These are phyloP conservation scores for Trichosporon coremiiforme DNA, from an alignment of 1,284 basidiomycete species.

Conservation along the genomic window DNA sequence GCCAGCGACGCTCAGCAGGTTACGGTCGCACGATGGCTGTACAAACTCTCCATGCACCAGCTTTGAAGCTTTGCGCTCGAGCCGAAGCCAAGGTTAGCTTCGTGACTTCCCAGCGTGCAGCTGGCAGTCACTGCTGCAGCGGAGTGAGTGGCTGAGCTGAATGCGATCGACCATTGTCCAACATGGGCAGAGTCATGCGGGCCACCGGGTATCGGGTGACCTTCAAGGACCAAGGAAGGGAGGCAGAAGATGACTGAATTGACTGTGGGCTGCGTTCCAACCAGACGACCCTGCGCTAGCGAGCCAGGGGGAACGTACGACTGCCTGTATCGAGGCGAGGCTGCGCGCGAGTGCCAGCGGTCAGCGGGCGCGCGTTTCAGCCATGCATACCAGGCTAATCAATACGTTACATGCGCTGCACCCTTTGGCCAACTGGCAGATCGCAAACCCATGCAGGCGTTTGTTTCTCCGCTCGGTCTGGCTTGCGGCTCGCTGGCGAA, in stretches of 20 bases:
- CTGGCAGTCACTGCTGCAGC: neutral
- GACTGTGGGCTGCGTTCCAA: constrained; percentile 1
- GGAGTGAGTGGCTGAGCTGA: neutral
- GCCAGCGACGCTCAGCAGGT: neutral
- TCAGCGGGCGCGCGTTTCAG: neutral
- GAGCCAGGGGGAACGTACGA: neutral
- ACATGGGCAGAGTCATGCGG: neutral
- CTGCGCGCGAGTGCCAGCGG: neutral
- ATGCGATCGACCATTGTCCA: neutral
- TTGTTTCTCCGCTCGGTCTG: neutral
- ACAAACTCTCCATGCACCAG: constrained; percentile 4
- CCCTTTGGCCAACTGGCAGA: constrained; percentile 2
- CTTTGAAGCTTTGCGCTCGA: neutral
- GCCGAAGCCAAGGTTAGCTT: constrained; percentile 1
- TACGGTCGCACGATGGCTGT: neutral
- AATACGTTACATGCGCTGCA: neutral
- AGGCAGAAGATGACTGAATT: neutral
- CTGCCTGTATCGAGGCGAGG: neutral
- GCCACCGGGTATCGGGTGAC: neutral
- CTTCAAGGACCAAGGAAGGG: neutral
- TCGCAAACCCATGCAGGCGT: neutral
- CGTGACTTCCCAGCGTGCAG: neutral
- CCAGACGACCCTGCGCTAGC: neutral
- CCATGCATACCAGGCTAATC: neutral
- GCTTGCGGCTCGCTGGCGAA: too few species aligned